Conservation (phyloP, 352 stramenopile genomes). For the Blastocystis sp. region DNA sequence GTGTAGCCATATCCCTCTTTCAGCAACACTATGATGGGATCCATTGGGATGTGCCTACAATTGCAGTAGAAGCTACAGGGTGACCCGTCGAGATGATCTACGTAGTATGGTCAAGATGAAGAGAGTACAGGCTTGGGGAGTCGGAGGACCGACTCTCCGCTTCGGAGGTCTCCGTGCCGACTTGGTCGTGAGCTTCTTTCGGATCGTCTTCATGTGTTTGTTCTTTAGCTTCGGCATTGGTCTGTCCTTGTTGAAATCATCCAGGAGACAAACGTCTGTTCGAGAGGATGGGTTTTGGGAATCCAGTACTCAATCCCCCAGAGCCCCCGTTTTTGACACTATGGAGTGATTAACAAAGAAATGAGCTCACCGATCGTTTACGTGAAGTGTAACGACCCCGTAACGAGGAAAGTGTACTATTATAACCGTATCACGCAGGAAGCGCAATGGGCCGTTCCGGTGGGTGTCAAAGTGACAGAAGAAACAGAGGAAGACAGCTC, state of each 20-base stretch:
- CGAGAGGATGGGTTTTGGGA: too few relatives aligned
- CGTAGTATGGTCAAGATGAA: neutral
- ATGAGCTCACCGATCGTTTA: too few relatives aligned
- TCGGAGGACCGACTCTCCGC: too few relatives aligned
- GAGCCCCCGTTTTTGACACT: too few relatives aligned
- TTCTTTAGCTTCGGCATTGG: constrained; percentile 5
- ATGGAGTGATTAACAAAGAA: too few relatives aligned
- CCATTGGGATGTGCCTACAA: neutral
- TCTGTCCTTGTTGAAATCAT: too few relatives aligned
- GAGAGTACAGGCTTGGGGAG: too few relatives aligned
- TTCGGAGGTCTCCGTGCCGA: neutral
- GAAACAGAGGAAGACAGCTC: neutral
- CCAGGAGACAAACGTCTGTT: too few relatives aligned
- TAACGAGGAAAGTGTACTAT: constrained; percentile 5
- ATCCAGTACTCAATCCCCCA: too few relatives aligned
- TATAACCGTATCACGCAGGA: constrained; percentile 27
- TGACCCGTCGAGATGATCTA: constrained; percentile 30
- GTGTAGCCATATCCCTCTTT: neutral
- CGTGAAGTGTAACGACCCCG: constrained; percentile 44
- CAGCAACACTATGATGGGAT: neutral
- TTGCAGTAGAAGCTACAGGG: constrained; percentile 7
- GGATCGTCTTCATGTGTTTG: neutral
- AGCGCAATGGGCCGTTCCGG: neutral
- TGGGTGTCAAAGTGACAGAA: neutral
- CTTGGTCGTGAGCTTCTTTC: constrained; percentile 13